These are phyloP conservation scores for Quercus cerris DNA, from an alignment of 306 rosid genomes.

Conservation along the genomic window DNA sequence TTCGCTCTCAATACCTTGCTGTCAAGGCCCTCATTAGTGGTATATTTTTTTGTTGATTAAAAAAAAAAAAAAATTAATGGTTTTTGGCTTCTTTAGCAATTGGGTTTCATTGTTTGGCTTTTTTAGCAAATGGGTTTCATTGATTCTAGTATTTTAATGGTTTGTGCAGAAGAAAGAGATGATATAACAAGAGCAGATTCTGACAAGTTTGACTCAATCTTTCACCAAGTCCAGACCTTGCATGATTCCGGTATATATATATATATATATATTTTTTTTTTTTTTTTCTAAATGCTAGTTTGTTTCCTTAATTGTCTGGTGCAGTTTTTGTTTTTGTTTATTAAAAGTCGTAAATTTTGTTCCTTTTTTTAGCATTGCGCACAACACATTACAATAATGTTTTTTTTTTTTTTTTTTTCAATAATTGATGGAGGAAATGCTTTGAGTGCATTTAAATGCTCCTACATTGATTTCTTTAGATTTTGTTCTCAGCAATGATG, in stretches of 20 bases:
- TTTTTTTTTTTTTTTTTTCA: not conserved
- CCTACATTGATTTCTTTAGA: not conserved
- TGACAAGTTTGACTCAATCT: not conserved
- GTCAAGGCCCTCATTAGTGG: slow-evolving; percentile 27
- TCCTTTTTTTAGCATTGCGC: no score
- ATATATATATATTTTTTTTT: not conserved
- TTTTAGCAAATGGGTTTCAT: not conserved
- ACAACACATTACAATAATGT: not conserved
- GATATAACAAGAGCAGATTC: not conserved
- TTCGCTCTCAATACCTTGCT: slow-evolving; percentile 35
- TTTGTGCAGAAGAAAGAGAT: not conserved
- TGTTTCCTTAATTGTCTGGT: no score
- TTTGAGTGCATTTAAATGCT: not conserved
- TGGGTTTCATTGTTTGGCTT: not conserved
- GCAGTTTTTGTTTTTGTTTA: no score
- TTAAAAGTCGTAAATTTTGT: no score
- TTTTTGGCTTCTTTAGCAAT: not conserved
- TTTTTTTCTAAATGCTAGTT: no score
- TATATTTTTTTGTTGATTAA: not conserved
- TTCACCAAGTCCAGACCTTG: not conserved
- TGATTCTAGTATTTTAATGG: not conserved
- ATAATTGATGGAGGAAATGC: not conserved
- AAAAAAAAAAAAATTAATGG: no score
- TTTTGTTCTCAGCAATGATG: not conserved
- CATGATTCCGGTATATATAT: not conserved